phyloP scores from a whole-genome alignment of 2,329 filamentous ascomycete species.

The Chrysoporthe deuterocubensis region DNA sequence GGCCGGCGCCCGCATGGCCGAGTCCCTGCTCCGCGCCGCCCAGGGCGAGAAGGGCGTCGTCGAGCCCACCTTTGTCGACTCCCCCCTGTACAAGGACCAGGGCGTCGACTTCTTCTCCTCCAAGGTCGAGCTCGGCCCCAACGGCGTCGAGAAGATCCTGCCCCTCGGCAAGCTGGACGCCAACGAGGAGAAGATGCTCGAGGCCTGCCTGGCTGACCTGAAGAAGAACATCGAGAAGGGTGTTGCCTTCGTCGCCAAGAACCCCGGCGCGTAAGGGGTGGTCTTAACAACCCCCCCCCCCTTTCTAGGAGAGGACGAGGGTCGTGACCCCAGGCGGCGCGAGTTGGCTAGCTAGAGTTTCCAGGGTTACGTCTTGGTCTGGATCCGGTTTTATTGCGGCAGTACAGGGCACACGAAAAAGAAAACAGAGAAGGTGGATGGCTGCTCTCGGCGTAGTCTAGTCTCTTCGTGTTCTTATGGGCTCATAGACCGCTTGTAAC shows the following conservation, averaged over 20 bases:
- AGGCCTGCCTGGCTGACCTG: slow-evolving; percentile 81
- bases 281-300: background rate
- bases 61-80: slow-evolving; percentile 97
- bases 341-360: slow-evolving; percentile 8
- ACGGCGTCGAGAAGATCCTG: slow-evolving; percentile 93
- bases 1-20: slow-evolving; percentile 83
- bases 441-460: slow-evolving; percentile 23
- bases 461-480: slow-evolving; percentile 10
- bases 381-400: slow-evolving; percentile 7
- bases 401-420: slow-evolving; percentile 7
- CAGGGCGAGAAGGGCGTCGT: slow-evolving; percentile 93
- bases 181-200: slow-evolving; percentile 87
- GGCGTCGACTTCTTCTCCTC: slow-evolving; percentile 97
- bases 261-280: slow-evolving; percentile 61
- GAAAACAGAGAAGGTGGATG: slow-evolving; percentile 17
- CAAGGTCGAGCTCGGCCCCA: slow-evolving; percentile 92
- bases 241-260: slow-evolving; percentile 61
- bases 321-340: background rate
- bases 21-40: slow-evolving; percentile 89
- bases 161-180: slow-evolving; percentile 83
- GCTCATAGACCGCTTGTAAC: slow-evolving; percentile 9
- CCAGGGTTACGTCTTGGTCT: background rate
- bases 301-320: background rate
- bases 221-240: slow-evolving; percentile 98
- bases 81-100: slow-evolving; percentile 97